phyloP scores from a whole-genome alignment of 2,329 filamentous ascomycete species.

The Fusarium sp. region DNA sequence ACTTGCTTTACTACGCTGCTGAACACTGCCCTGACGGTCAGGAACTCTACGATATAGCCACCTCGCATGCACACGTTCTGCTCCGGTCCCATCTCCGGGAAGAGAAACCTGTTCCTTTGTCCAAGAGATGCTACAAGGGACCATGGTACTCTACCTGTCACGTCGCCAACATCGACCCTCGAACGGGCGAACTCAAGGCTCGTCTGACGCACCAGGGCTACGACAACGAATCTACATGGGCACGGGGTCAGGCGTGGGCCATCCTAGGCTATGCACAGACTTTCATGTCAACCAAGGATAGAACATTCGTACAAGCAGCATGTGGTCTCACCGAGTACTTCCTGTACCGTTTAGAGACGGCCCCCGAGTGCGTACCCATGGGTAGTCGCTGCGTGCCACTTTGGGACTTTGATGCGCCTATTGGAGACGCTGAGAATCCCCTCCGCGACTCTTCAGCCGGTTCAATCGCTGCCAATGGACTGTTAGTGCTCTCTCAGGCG shows the following conservation, averaged over 20 bases:
- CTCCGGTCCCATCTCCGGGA: slow-evolving; percentile 51
- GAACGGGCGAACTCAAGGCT: slow-evolving; percentile 8
- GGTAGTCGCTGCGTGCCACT: slow-evolving; percentile 42
- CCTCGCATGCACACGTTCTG: slow-evolving; percentile 51
- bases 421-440: slow-evolving; percentile 35
- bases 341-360: slow-evolving; percentile 48
- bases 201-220: slow-evolving; percentile 57
- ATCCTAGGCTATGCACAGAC: slow-evolving; percentile 59
- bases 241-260: slow-evolving; percentile 59
- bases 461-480: slow-evolving; percentile 53
- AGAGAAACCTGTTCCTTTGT: slow-evolving; percentile 32
- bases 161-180: slow-evolving; percentile 53
- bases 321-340: slow-evolving; percentile 58
- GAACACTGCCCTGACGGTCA: slow-evolving; percentile 40
- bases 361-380: slow-evolving; percentile 20
- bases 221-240: slow-evolving; percentile 56
- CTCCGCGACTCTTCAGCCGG: slow-evolving; percentile 50
- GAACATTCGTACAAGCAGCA: slow-evolving; percentile 53
- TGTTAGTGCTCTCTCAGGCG: slow-evolving; percentile 51
- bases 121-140: slow-evolving; percentile 29
- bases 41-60: slow-evolving; percentile 48
- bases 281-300: slow-evolving; percentile 56
- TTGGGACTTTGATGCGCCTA: slow-evolving; percentile 54
- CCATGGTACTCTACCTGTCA: slow-evolving; percentile 43
- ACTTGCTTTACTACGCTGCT: slow-evolving; percentile 50